Evolutionary conservation across 2,329 filamentous ascomycete species (phyloP).

Genomic region (Sphaerulina populicola): DNA sequence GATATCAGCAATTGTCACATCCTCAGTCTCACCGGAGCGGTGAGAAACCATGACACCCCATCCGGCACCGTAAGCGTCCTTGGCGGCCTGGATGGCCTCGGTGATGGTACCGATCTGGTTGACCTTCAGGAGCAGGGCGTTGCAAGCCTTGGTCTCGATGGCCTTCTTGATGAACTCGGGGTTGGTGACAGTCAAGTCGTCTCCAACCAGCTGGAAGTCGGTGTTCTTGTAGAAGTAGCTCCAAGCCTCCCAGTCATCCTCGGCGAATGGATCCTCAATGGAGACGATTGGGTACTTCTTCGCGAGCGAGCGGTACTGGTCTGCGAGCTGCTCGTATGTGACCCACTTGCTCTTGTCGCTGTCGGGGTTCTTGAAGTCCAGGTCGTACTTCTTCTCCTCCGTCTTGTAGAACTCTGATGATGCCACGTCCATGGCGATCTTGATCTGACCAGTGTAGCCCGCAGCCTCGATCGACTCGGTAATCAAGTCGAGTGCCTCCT

Average conservation of each 20-base stretch:
- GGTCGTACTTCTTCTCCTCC: constrained; percentile 97
- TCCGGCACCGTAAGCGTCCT: constrained; percentile 89
- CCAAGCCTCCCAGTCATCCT: constrained; percentile 99
- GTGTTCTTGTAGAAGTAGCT: constrained; percentile 99
- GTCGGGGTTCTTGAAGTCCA: constrained; percentile 99
- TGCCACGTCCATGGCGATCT: constrained; percentile 98
- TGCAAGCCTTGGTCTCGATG: constrained; percentile 97
- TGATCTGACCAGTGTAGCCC: constrained; percentile 90
- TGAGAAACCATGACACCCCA: constrained; percentile 99
- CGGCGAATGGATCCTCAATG: constrained; percentile 98
- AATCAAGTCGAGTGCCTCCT: constrained; percentile 96
- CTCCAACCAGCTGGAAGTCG: constrained; percentile 96
- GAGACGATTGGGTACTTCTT: constrained; percentile 97
- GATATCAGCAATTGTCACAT: constrained; percentile 98
- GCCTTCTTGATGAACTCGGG: constrained; percentile 98
- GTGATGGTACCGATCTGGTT: constrained; percentile 99
- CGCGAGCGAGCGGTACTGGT: constrained; percentile 70
- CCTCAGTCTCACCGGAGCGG: constrained; percentile 97
- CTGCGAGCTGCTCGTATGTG: constrained; percentile 94
- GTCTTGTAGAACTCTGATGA: constrained; percentile 98
- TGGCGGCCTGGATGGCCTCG: constrained; percentile 97
- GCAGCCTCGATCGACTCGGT: constrained; percentile 86
- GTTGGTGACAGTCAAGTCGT: constrained; percentile 99
- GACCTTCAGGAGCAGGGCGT: constrained; percentile 96
- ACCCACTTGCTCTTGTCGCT: constrained; percentile 95